Evolutionary conservation across 352 stramenopile genomes (phyloP).

Genomic region (Phytopythium litorale): DNA sequence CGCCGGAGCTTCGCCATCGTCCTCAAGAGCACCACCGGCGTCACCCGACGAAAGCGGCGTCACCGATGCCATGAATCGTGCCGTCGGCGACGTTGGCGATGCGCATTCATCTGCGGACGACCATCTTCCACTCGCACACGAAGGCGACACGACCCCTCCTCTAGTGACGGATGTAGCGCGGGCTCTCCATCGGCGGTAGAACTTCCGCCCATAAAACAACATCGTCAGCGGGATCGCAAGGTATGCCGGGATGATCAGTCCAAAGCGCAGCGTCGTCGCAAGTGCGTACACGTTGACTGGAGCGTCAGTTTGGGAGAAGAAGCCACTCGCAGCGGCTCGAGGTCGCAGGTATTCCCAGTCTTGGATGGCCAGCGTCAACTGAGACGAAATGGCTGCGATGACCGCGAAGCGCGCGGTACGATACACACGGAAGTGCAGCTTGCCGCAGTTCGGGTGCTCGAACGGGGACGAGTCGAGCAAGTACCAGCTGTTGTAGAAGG

Average conservation of each 20-base stretch:
- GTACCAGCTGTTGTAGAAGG: conserved; percentile 46
- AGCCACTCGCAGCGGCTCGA: background rate
- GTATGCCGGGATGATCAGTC: conserved; percentile 33
- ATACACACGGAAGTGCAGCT: conserved; percentile 33
- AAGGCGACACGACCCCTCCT: conserved; percentile 16
- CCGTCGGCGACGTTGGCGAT: background rate
- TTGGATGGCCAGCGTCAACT: conserved; percentile 35
- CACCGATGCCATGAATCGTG: background rate
- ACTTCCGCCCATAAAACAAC: conserved; percentile 21
- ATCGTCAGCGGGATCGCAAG: conserved; percentile 16
- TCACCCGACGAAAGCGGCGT: background rate
- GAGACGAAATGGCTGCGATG: conserved; percentile 25
- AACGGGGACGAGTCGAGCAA: conserved; percentile 39
- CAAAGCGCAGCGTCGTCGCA: conserved; percentile 23
- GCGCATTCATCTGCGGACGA: background rate
- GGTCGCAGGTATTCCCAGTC: conserved; percentile 36
- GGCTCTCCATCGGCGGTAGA: conserved; percentile 24
- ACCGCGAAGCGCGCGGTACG: conserved; percentile 34
- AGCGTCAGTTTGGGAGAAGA: background rate
- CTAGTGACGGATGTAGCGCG: conserved; percentile 15
- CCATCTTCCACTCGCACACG: background rate
- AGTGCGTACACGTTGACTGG: conserved; percentile 13
- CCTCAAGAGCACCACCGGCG: background rate
- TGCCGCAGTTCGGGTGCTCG: conserved; percentile 33
- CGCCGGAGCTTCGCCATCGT: background rate